Evolutionary conservation across 139 green algal species (phyloP), one percentile per base, ranked within the genome.

Genomic region (Klebsormidium nitens): DNA sequence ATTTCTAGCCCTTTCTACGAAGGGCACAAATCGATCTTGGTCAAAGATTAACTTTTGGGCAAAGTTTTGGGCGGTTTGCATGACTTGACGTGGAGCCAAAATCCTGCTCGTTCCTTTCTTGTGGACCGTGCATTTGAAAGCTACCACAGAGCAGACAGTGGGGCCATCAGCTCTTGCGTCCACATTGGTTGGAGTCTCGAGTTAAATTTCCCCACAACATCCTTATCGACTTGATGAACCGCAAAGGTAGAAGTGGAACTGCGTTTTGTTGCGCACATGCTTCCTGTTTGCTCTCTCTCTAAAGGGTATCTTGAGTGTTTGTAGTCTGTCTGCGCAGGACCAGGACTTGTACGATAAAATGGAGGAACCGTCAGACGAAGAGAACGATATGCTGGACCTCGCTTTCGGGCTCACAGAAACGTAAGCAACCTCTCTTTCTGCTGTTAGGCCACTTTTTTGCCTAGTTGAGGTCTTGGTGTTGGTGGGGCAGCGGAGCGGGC

Each of bases 321-420:
- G 42, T 14, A 14, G 42, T 14, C 11, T 50, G 42, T 34, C 50
- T n/a, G 23, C 32, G 28, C 58, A 19, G 23, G 26, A 55, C 17
- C 14, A 52, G 14, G 44, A 52, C 19, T 58, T 40, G 5, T 44
- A 78, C 60, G 71, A 82, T 64, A 86, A 82, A 40, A 57, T 99
- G 0, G 83, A 85, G 1, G 95, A 98, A 69, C 80, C 95, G 2
- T 82, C 81, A 14, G 95, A 99, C 26, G 95, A 99, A 75, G 95
- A 99, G 80, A 92, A 97, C 39, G 95, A 99, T 76, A 99, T 99
- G 95, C 83, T 98, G 34, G 95, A 98, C 89, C 83, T 98, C 34
- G 95, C 95, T 0, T 99, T 95, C 85, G 95, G 91, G 0, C 84
- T 99, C 2, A 95, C 89, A 23, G 91, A 97, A 58, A 98, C 90